Conservation (phyloP, 805 yeast species). For the Wickerhamomyces xylosicus region DNA sequence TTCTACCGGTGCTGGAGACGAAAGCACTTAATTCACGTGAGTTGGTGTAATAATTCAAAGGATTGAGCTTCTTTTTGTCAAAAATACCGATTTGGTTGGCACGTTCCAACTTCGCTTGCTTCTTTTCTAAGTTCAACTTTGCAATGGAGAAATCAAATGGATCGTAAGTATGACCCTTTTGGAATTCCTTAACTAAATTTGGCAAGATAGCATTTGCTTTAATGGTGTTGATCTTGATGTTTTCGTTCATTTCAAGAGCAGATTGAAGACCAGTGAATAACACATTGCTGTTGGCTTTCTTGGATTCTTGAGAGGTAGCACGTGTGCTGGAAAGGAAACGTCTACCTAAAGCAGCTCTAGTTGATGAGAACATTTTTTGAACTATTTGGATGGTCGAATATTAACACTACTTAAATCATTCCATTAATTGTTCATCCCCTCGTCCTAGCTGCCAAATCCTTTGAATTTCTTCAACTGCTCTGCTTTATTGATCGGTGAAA, state of each 20-base stretch:
- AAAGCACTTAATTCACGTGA: constrained; percentile 62
- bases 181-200: neutral
- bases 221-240: neutral
- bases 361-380: neutral
- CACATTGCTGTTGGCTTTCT: neutral
- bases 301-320: neutral
- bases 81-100: constrained; percentile 20
- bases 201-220: too few species aligned
- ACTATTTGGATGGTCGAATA: too few species aligned
- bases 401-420: too few species aligned
- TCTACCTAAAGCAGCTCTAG: neutral
- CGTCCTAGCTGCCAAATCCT: too few species aligned
- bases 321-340: neutral
- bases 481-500: too few species aligned
- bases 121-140: constrained; percentile 40
- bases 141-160: constrained; percentile 73
- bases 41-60: constrained; percentile 59
- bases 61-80: constrained; percentile 46
- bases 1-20: constrained; percentile 64
- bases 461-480: too few species aligned
- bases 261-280: neutral
- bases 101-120: constrained; percentile 15
- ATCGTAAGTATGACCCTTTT: constrained; percentile 47
- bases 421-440: too few species aligned
- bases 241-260: neutral